Evolutionary conservation across 2,329 filamentous ascomycete species (phyloP).

Genomic region (Aspergillus thermomutatus): DNA sequence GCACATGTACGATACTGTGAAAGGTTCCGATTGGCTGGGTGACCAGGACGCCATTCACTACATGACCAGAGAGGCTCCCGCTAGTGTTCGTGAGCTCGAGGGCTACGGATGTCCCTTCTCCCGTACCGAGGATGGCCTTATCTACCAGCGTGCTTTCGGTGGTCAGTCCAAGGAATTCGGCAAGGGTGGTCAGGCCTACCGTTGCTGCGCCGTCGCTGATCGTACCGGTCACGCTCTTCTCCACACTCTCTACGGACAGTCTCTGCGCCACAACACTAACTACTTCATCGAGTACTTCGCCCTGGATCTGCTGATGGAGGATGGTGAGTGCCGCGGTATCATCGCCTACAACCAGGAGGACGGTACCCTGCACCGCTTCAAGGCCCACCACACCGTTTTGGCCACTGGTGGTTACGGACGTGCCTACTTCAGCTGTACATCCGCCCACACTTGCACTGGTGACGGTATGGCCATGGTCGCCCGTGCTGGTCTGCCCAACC

Average conservation of each 20-base stretch:
- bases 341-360: slow-evolving; percentile 99
- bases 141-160: slow-evolving; percentile 98
- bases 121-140: slow-evolving; percentile 92
- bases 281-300: slow-evolving; percentile 99
- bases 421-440: slow-evolving; percentile 97
- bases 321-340: slow-evolving; percentile 93
- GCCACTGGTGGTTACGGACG: slow-evolving; percentile 97
- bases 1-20: slow-evolving; percentile 99
- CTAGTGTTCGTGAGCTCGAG: slow-evolving; percentile 90
- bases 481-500: slow-evolving; percentile 94
- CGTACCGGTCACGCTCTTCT: slow-evolving; percentile 95
- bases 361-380: slow-evolving; percentile 94
- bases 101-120: slow-evolving; percentile 94
- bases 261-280: slow-evolving; percentile 95
- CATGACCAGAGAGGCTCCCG: slow-evolving; percentile 93
- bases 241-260: slow-evolving; percentile 98
- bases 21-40: slow-evolving; percentile 95
- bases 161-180: slow-evolving; percentile 93
- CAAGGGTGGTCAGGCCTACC: slow-evolving; percentile 96
- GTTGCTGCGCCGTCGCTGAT: slow-evolving; percentile 94
- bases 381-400: slow-evolving; percentile 92
- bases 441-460: slow-evolving; percentile 96
- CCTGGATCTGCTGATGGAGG: slow-evolving; percentile 94
- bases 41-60: slow-evolving; percentile 98
- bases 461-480: slow-evolving; percentile 99